Evolutionary conservation across 2,329 filamentous ascomycete genomes (phyloP), one percentile per base, ranked within the genome.

Genomic region (Ophiocordyceps unilateralis): DNA sequence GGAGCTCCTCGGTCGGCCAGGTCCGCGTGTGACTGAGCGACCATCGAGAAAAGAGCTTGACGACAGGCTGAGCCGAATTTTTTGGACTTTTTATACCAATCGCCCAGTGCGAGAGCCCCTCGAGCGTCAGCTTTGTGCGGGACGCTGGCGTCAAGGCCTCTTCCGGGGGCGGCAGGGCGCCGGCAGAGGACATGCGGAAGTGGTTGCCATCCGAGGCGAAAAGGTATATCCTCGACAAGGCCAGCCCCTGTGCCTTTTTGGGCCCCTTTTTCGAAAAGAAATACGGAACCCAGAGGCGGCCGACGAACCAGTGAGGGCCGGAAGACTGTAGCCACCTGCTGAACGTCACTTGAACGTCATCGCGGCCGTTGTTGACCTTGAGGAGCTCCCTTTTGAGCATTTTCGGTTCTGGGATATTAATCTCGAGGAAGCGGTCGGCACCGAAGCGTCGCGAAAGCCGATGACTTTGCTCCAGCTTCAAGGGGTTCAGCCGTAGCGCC

Each of bases 1-100:
- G 55, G 1, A 80, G 58, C 0, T 66, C 51, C 0, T 73, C 45
- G 0, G 69, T 66, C 1, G 70, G 62, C 1, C 46, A 55, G 0
- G 72, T 75, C 41, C 63, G 66, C 5, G 32, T 36, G 7, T 36
- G 32, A 7, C 71, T 72, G 1, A 78, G 58, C 2, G 67, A 55
- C 34, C 78, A 67, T 10, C 76, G 67, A 1, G 73, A 70, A 48
- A 78, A 81, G 0, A 78, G 55, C 47, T 80, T 81, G 2, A 72
- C 56, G 5, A 65, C 59, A 0, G 67, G 59, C 45, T 78, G 68
- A 0, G 53, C 9, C 4, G 56, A 49, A 44, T 74, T 78, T 1
- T 56, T 45, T 3, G 58, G 50, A 2, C 68, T 54, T 6, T 20
- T 67, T 15, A 36, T 36, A 19, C n/a, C 61, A 23, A 78, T 55